Conservation (phyloP, 2,329 filamentous ascomycete species). For the Colletotrichum sp. region DNA sequence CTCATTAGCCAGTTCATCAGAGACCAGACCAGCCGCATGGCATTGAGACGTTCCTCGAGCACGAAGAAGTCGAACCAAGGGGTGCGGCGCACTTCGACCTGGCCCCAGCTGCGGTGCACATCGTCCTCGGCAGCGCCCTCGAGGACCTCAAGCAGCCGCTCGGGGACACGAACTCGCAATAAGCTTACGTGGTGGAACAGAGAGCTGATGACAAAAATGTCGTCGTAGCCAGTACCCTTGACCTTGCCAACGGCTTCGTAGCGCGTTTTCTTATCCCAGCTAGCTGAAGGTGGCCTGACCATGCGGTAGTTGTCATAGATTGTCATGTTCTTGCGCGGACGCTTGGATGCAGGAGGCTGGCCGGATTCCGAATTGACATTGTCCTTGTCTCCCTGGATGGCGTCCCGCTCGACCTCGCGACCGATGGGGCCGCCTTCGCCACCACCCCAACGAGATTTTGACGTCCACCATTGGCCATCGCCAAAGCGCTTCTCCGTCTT, state of each 20-base stretch:
- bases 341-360: slow-evolving; percentile 42
- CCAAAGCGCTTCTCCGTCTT: slow-evolving; percentile 61
- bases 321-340: slow-evolving; percentile 57
- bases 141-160: slow-evolving; percentile 54
- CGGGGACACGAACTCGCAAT: slow-evolving; percentile 62
- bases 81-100: slow-evolving; percentile 60
- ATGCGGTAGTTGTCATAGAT: slow-evolving; percentile 70
- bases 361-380: slow-evolving; percentile 26
- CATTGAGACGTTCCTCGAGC: slow-evolving; percentile 56
- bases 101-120: slow-evolving; percentile 50
- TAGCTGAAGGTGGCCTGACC: slow-evolving; percentile 59
- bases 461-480: slow-evolving; percentile 66
- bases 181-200: slow-evolving; percentile 67
- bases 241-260: slow-evolving; percentile 62
- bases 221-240: slow-evolving; percentile 54
- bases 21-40: slow-evolving; percentile 62
- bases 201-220: slow-evolving; percentile 65
- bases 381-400: slow-evolving; percentile 51
- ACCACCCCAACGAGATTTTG: slow-evolving; percentile 65
- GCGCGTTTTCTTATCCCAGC: slow-evolving; percentile 64
- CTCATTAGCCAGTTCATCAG: slow-evolving; percentile 67
- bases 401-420: slow-evolving; percentile 58
- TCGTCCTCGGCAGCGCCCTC: slow-evolving; percentile 47
- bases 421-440: slow-evolving; percentile 67
- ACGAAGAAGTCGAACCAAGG: slow-evolving; percentile 66